Percentiles rank a stretch among this genome's conserved stretches.
These are phyloP conservation scores for Linnemannia schmuckeri DNA, from an alignment of 192 early-diverging fungal genomes.

Conservation along the genomic window DNA sequence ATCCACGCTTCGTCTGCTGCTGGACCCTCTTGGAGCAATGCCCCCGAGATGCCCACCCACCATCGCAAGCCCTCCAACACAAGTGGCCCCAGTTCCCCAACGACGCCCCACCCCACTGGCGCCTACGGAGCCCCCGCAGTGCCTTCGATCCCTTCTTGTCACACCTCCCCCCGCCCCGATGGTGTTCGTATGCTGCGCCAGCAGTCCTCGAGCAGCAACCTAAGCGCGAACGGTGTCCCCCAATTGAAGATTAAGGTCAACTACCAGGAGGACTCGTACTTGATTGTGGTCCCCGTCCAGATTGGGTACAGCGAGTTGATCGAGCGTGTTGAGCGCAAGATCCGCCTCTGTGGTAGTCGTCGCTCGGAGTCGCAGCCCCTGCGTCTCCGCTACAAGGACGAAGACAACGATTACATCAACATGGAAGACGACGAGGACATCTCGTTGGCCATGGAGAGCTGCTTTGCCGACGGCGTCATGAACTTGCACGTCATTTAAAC, in stretches of 20 bases:
- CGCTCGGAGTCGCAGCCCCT: constrained; percentile 66
- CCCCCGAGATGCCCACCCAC: constrained; percentile 40
- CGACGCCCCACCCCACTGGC: constrained; percentile 29
- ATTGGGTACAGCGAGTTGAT: constrained; percentile 82
- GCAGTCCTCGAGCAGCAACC: constrained; percentile 32
- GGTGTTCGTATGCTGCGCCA: constrained; percentile 27
- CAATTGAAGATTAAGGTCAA: constrained; percentile 89
- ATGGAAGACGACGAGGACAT: constrained; percentile 95
- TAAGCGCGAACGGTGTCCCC: constrained; percentile 54
- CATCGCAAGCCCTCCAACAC: constrained; percentile 33
- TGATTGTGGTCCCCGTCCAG: constrained; percentile 83
- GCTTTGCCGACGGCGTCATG: constrained; percentile 58
- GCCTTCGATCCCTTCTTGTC: constrained; percentile 25
- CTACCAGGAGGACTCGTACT: constrained; percentile 89
- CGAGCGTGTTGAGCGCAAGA: constrained; percentile 90
- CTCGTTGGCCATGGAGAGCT: constrained; percentile 88
- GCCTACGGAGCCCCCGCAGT: constrained; percentile 22
- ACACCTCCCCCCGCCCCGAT: constrained; percentile 37
- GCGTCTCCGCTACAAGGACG: constrained; percentile 91
- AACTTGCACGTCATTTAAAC: constrained; percentile 67
- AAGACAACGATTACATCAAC: constrained; percentile 93
- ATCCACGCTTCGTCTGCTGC: constrained; percentile 56
- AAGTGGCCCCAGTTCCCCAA: constrained; percentile 46
- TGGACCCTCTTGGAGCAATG: constrained; percentile 34
- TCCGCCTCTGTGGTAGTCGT: constrained; percentile 81